Conservation (phyloP, 2,329 filamentous ascomycete genomes). For the Monosporascus cannonballus region DNA sequence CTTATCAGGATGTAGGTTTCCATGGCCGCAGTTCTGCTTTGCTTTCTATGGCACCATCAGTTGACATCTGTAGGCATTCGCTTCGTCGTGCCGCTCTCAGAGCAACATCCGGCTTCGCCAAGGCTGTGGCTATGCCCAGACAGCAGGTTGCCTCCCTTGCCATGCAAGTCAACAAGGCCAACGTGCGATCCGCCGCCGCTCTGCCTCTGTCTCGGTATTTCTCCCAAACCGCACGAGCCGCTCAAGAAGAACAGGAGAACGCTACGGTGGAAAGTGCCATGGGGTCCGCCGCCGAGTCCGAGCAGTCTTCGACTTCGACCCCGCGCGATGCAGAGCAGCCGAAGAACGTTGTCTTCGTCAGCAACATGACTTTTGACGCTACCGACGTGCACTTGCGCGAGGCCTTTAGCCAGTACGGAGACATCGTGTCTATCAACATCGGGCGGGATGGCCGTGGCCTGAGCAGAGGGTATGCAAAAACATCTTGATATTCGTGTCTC, state of each 20-base stretch:
- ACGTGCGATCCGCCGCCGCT: slow-evolving; percentile 11
- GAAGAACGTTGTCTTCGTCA: slow-evolving; percentile 50
- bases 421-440: slow-evolving; percentile 15
- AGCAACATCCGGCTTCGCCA: slow-evolving; percentile 23
- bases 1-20: neutral
- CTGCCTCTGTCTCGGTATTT: slow-evolving; percentile 21
- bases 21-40: neutral
- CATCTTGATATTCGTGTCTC: neutral
- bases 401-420: slow-evolving; percentile 45
- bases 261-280: slow-evolving; percentile 4
- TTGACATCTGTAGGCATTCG: slow-evolving; percentile 22
- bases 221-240: slow-evolving; percentile 22
- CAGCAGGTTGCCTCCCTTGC: slow-evolving; percentile 23
- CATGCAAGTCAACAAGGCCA: slow-evolving; percentile 21
- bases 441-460: slow-evolving; percentile 21
- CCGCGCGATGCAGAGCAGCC: too few species aligned
- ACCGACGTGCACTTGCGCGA: slow-evolving; percentile 53
- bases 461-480: slow-evolving; percentile 26
- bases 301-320: too few species aligned
- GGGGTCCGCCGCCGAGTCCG: neutral
- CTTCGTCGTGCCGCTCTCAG: slow-evolving; percentile 26
- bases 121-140: slow-evolving; percentile 18
- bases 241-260: slow-evolving; percentile 12
- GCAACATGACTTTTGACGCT: slow-evolving; percentile 66
- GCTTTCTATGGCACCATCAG: neutral